Evolutionary conservation across 169 alveolate species (phyloP).

Genomic region (Plasmodium vinckei): DNA sequence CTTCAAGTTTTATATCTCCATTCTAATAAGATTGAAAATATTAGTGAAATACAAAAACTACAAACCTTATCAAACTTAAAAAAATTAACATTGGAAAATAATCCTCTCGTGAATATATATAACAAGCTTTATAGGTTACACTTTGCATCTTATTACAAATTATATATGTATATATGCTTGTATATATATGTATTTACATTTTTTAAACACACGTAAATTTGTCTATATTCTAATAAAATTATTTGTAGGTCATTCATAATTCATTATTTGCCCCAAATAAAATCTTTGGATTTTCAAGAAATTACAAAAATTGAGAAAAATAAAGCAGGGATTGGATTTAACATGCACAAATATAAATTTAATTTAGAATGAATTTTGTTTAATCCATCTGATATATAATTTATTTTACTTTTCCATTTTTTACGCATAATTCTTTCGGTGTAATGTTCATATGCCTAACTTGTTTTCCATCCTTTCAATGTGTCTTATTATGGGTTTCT

Average conservation of each 20-base stretch:
- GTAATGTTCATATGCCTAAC: background rate
- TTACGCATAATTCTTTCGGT: background rate
- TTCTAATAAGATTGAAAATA: slow-evolving; percentile 51
- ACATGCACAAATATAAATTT: slow-evolving; percentile 67
- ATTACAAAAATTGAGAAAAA: slow-evolving; percentile 59
- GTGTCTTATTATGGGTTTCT: background rate
- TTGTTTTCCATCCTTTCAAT: background rate
- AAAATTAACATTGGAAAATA: slow-evolving; percentile 56
- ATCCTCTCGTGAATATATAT: slow-evolving; percentile 42
- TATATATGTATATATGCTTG: background rate
- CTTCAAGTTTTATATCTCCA: slow-evolving; percentile 50
- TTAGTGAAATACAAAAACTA: slow-evolving; percentile 27
- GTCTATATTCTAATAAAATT: background rate
- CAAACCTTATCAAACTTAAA: slow-evolving; percentile 28
- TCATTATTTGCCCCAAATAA: slow-evolving; percentile 72
- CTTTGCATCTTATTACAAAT: background rate
- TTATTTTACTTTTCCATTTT: background rate
- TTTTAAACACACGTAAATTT: background rate
- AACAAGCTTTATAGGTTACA: slow-evolving; percentile 48
- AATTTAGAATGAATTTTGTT: slow-evolving; percentile 28
- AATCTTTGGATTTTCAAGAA: slow-evolving; percentile 70
- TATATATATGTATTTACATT: background rate
- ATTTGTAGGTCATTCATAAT: slow-evolving; percentile 35
- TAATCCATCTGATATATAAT: background rate
- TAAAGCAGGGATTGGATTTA: slow-evolving; percentile 62